Evolutionary conservation across 768 basidiomycete genomes (phyloP).

Genomic region (Mycena galericulata): DNA sequence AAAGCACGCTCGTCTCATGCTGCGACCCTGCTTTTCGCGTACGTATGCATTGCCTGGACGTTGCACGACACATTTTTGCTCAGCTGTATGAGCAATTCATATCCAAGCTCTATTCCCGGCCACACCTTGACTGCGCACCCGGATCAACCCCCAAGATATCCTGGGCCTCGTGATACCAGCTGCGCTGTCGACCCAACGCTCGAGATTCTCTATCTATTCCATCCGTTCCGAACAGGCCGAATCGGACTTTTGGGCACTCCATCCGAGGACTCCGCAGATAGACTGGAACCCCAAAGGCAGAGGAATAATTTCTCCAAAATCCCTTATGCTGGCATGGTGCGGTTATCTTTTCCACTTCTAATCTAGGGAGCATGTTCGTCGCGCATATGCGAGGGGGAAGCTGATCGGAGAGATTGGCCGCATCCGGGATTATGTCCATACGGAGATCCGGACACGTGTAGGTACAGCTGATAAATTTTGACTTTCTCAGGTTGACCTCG

Average conservation of each 20-base stretch:
- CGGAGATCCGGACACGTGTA: conserved; percentile 18
- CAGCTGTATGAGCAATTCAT: no score
- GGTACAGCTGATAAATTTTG: conserved; percentile 18
- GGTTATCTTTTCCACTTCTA: not conserved
- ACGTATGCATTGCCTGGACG: conserved; percentile 12
- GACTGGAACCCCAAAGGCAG: not conserved
- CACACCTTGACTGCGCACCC: conserved; percentile 26
- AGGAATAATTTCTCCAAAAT: conserved; percentile 8
- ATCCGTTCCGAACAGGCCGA: conserved; percentile 17
- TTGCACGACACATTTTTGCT: conserved; percentile 3
- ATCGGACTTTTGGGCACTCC: not conserved
- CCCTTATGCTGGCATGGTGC: not conserved
- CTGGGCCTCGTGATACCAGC: conserved; percentile 21
- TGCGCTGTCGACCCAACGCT: conserved; percentile 1
- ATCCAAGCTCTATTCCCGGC: not conserved
- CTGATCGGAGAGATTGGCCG: conserved; percentile 1
- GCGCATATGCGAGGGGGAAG: not conserved
- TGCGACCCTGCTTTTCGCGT: conserved; percentile 15
- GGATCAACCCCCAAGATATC: conserved; percentile 19
- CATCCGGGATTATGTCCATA: conserved; percentile 5
- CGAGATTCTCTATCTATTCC: conserved; percentile 24
- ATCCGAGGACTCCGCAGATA: conserved; percentile 20
- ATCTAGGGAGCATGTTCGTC: conserved; percentile 5
- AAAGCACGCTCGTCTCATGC: conserved; percentile 17
- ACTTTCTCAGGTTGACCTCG: conserved; percentile 5